These are phyloP conservation scores for Aschersonia sp. DNA, from an alignment of 2,329 filamentous ascomycete genomes.

Conservation along the genomic window DNA sequence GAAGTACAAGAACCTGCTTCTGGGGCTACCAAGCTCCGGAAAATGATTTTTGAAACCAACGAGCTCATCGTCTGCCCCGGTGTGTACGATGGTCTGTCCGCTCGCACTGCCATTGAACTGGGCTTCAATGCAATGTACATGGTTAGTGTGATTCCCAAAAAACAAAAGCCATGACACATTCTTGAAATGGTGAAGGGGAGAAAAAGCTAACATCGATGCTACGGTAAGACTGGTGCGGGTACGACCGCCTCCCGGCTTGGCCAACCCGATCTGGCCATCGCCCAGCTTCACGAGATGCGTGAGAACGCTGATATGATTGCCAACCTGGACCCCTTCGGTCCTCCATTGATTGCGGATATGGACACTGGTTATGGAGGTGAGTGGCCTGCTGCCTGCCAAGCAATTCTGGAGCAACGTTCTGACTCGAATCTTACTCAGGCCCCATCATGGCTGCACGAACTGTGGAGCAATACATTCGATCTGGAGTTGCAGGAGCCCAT, in stretches of 20 bases:
- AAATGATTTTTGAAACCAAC: conserved; percentile 22
- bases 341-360: conserved; percentile 46
- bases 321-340: conserved; percentile 35
- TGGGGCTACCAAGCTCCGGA: conserved; percentile 22
- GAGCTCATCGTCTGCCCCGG: conserved; percentile 44
- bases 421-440: conserved; percentile 10
- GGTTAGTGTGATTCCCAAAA: conserved; percentile 24
- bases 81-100: conserved; percentile 54
- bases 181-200: too few species aligned
- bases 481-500: conserved; percentile 44
- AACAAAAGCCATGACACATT: not conserved
- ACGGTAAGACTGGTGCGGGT: conserved; percentile 42
- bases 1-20: conserved; percentile 6
- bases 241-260: conserved; percentile 47
- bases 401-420: not conserved
- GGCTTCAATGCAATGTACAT: conserved; percentile 54
- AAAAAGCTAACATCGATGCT: too few species aligned
- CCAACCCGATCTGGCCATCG: conserved; percentile 47
- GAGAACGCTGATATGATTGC: conserved; percentile 50
- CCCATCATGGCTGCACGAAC: conserved; percentile 38
- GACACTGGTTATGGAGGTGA: conserved; percentile 42
- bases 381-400: conserved; percentile 1
- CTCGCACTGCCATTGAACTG: conserved; percentile 44
- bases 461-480: conserved; percentile 33
- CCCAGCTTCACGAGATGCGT: conserved; percentile 48